These are phyloP conservation scores for Dryadomyces sulphureus DNA, from an alignment of 2,329 filamentous ascomycete species.

Conservation along the genomic window DNA sequence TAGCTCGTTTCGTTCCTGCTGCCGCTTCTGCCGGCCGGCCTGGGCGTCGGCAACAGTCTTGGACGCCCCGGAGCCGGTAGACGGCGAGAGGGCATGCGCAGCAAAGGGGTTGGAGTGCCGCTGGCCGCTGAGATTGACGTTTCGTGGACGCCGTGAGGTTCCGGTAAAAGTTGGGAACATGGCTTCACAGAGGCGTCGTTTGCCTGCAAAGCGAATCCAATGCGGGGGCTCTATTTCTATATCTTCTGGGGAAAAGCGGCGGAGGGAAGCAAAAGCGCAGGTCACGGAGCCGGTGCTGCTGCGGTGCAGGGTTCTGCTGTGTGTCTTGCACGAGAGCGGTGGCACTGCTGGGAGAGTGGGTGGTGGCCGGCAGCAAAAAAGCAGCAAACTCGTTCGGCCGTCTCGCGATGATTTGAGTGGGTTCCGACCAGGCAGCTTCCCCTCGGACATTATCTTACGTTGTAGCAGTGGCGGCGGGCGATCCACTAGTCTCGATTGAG, in stretches of 20 bases:
- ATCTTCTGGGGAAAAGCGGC: not conserved
- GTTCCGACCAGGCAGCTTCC: not conserved
- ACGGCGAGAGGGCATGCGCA: slow-evolving; percentile 41
- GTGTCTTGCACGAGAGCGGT: not conserved
- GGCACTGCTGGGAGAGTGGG: not conserved
- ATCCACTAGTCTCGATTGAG: not conserved
- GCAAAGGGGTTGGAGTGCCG: slow-evolving; percentile 62
- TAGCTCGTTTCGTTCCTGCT: slow-evolving; percentile 64
- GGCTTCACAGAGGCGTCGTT: slow-evolving; percentile 7
- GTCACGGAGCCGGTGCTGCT: too few species aligned
- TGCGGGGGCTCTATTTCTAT: slow-evolving; percentile 2
- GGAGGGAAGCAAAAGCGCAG: too few species aligned
- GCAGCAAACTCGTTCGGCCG: not conserved
- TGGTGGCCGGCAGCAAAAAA: not conserved
- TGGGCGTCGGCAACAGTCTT: slow-evolving; percentile 75
- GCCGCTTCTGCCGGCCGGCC: slow-evolving; percentile 66
- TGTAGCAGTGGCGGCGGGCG: not conserved
- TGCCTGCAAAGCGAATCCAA: not conserved
- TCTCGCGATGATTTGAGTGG: not conserved
- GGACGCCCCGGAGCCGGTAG: slow-evolving; percentile 48
- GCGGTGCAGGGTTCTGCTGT: not conserved
- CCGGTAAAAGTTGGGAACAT: slow-evolving; percentile 95
- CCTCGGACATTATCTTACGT: slow-evolving; percentile 1
- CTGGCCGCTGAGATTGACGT: slow-evolving; percentile 87
- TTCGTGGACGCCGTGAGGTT: slow-evolving; percentile 67